These are phyloP conservation scores for Middelhovenomyces tepae DNA, from an alignment of 805 yeast genomes.

Conservation along the genomic window DNA sequence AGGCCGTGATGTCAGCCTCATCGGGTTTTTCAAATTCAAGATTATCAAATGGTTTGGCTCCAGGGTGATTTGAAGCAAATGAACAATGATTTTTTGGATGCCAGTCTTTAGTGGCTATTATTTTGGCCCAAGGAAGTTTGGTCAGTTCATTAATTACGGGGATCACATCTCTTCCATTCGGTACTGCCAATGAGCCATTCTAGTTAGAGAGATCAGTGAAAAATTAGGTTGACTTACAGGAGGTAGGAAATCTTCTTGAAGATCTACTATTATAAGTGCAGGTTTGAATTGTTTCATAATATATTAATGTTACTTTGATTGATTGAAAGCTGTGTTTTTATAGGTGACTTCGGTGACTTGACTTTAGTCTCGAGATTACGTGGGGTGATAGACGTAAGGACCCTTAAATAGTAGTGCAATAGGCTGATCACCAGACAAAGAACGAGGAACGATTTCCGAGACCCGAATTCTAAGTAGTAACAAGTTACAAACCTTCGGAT, in stretches of 20 bases:
- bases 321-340: too few species aligned
- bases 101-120: constrained; percentile 80
- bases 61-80: constrained; percentile 63
- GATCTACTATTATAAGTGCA: constrained; percentile 69
- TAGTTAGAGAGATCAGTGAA: constrained; percentile 5
- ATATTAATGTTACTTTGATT: too few species aligned
- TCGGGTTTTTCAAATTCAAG: constrained; percentile 45
- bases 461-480: too few species aligned
- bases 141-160: constrained; percentile 42
- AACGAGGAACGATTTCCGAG: too few species aligned
- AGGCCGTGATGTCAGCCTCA: constrained; percentile 26
- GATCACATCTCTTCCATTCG: constrained; percentile 51
- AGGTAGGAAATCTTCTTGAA: constrained; percentile 83
- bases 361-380: too few species aligned
- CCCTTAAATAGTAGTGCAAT: too few species aligned
- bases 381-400: too few species aligned
- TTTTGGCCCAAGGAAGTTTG: constrained; percentile 45
- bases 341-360: too few species aligned
- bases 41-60: constrained; percentile 40
- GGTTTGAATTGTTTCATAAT: constrained; percentile 15
- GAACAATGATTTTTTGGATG: constrained; percentile 75
- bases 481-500: too few species aligned
- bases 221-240: constrained; percentile 29
- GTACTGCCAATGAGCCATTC: constrained; percentile 66
- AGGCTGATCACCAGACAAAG: too few species aligned